Percentiles rank a stretch among this genome's conserved stretches.
These are phyloP conservation scores for Amphicarpaea edgeworthii DNA, from an alignment of 306 rosid species.

Conservation along the genomic window DNA sequence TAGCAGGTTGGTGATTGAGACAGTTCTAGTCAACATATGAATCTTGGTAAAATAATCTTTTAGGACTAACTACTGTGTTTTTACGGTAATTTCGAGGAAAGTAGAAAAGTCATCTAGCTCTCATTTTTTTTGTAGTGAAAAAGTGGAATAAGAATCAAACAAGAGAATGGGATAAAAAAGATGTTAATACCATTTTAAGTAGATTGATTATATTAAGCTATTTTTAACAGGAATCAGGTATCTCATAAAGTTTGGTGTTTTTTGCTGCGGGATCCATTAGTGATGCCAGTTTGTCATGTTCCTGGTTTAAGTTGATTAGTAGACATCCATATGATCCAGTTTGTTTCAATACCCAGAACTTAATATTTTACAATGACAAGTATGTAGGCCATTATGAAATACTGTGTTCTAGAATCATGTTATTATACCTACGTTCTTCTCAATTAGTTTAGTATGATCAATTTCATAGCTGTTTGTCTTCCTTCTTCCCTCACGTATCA, in stretches of 20 bases:
- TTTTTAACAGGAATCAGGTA: background rate
- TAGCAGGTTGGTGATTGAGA: slow-evolving; percentile 7
- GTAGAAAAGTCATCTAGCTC: background rate
- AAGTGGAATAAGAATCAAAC: background rate
- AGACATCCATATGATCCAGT: background rate
- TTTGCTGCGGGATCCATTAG: background rate
- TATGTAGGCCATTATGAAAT: slow-evolving; percentile 13
- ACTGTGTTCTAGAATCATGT: slow-evolving; percentile 14
- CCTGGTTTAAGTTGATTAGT: slow-evolving; percentile 25
- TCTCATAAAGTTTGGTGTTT: background rate
- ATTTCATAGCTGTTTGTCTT: background rate
- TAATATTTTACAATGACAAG: background rate
- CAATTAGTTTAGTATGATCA: slow-evolving; percentile 8
- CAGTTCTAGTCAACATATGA: slow-evolving; percentile 20
- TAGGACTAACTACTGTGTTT: slow-evolving; percentile 11
- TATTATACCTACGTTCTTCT: background rate
- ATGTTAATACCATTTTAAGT: background rate
- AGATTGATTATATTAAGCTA: slow-evolving; percentile 1
- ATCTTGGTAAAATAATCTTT: slow-evolving; percentile 27
- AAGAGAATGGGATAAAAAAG: background rate
- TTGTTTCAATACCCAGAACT: slow-evolving; percentile 29
- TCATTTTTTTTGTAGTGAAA: background rate
- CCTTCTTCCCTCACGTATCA: background rate
- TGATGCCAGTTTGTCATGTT: slow-evolving; percentile 30
- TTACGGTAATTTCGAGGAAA: background rate